Evolutionary conservation across 176 grass and related monocot genomes (phyloP).

Genomic region (Echinochloa phyllopogon): DNA sequence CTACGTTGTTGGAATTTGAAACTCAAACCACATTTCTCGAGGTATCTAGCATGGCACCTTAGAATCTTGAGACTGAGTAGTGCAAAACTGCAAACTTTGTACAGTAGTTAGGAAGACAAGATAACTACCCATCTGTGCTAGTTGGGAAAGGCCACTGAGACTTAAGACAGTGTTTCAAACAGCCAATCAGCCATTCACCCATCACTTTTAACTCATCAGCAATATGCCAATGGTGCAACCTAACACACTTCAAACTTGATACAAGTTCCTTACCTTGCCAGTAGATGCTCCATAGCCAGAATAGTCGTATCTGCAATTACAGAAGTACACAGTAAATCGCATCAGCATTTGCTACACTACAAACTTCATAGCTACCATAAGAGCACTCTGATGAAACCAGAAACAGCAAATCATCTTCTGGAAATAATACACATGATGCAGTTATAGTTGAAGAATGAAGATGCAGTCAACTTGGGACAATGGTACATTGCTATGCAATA

Average conservation of each 20-base stretch:
- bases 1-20: conserved; percentile 43
- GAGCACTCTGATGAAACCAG: neutral
- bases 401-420: neutral
- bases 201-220: neutral
- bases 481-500: neutral
- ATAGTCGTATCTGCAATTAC: conserved; percentile 86
- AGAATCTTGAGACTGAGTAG: neutral
- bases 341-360: neutral
- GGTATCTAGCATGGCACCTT: conserved; percentile 14
- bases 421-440: conserved; percentile 1
- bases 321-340: conserved; percentile 41
- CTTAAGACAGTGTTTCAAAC: neutral
- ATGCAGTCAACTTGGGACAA: neutral
- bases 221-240: neutral
- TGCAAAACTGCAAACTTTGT: conserved; percentile 24
- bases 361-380: conserved; percentile 18
- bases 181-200: neutral
- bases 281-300: conserved; percentile 95
- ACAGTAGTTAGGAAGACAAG: neutral
- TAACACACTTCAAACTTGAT: conserved; percentile 1
- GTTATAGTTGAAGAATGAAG: conserved; percentile 19
- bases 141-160: neutral
- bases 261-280: conserved; percentile 65
- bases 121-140: neutral
- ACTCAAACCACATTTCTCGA: conserved; percentile 35